phyloP scores from a whole-genome alignment of 1,284 basidiomycete species.

The Trametes polyzona region DNA sequence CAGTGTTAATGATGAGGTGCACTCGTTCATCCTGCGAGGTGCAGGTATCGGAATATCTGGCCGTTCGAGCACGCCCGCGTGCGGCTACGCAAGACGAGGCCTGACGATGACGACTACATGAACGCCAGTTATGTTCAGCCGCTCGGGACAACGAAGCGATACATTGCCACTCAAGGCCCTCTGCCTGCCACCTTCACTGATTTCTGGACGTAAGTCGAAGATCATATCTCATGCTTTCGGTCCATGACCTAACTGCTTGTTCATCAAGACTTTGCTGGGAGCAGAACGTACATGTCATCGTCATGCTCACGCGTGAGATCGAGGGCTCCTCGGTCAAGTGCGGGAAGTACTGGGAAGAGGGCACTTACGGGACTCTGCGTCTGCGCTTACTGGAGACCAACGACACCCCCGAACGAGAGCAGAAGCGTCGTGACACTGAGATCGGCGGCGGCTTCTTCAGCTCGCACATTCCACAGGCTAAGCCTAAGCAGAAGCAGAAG shows the following conservation, averaged over 20 bases:
- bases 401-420: slow-evolving; percentile 37
- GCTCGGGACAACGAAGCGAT: slow-evolving; percentile 76
- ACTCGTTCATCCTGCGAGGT: background rate
- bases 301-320: slow-evolving; percentile 91
- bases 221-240: background rate
- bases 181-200: slow-evolving; percentile 88
- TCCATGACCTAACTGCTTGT: background rate
- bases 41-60: slow-evolving; percentile 92
- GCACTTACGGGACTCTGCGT: slow-evolving; percentile 71
- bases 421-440: slow-evolving; percentile 36
- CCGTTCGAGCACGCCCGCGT: slow-evolving; percentile 94
- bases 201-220: slow-evolving; percentile 90
- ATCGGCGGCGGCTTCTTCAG: slow-evolving; percentile 36
- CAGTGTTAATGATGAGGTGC: slow-evolving; percentile 32
- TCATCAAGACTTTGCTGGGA: slow-evolving; percentile 72
- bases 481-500: slow-evolving; percentile 10
- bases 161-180: slow-evolving; percentile 97
- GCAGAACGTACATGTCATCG: slow-evolving; percentile 78
- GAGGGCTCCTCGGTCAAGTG: slow-evolving; percentile 92
- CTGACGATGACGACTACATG: slow-evolving; percentile 85
- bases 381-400: slow-evolving; percentile 68
- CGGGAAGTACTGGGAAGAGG: slow-evolving; percentile 87
- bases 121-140: slow-evolving; percentile 93
- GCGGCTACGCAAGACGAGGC: slow-evolving; percentile 53
- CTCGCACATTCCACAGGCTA: slow-evolving; percentile 21